Evolutionary conservation across 2,329 filamentous ascomycete species (phyloP).

Genomic region (Verticillium dahliae): DNA sequence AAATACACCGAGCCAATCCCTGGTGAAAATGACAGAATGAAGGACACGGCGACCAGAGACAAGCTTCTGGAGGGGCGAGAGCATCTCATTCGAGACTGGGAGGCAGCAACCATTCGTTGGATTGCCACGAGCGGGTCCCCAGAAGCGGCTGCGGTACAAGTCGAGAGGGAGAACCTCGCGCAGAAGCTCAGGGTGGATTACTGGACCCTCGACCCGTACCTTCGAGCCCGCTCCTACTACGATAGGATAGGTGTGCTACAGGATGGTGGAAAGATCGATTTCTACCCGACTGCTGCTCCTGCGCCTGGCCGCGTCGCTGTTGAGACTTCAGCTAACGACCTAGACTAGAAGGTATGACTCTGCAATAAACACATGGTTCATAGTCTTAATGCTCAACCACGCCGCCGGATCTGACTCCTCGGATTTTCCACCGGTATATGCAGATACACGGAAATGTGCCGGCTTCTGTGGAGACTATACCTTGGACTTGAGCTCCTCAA

Average conservation of each 20-base stretch:
- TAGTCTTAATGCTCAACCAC: too few species aligned
- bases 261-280: slow-evolving; percentile 60
- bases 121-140: slow-evolving; percentile 40
- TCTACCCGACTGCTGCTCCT: slow-evolving; percentile 45
- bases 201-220: slow-evolving; percentile 83
- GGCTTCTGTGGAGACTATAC: slow-evolving; percentile 48
- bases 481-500: slow-evolving; percentile 82
- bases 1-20: slow-evolving; percentile 68
- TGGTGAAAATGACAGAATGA: slow-evolving; percentile 73
- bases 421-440: too few species aligned
- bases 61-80: slow-evolving; percentile 57
- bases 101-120: slow-evolving; percentile 71
- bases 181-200: slow-evolving; percentile 65
- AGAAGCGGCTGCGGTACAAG: slow-evolving; percentile 41
- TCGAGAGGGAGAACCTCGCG: slow-evolving; percentile 55
- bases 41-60: slow-evolving; percentile 56
- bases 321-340: slow-evolving; percentile 35
- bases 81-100: slow-evolving; percentile 64
- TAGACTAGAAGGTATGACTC: slow-evolving; percentile 28
- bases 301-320: slow-evolving; percentile 11
- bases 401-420: too few species aligned
- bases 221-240: slow-evolving; percentile 77
- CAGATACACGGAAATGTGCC: neutral
- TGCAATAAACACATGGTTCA: neutral
- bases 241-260: slow-evolving; percentile 72